Evolutionary conservation across 208 protist species (phyloP).

Genomic region (Acanthamoeba culbertsoni): DNA sequence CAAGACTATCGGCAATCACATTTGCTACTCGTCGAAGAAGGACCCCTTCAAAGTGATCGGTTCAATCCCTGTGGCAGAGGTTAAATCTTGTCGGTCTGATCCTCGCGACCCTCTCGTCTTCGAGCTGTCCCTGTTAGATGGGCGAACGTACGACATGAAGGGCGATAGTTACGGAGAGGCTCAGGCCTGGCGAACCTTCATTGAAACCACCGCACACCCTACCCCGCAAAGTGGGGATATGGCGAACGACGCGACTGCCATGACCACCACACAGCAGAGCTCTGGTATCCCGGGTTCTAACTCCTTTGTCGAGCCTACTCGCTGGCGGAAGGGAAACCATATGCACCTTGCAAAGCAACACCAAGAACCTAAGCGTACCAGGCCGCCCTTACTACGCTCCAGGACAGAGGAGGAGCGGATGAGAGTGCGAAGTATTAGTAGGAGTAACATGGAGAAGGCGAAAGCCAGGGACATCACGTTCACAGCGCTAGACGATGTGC

Average conservation of each 20-base stretch:
- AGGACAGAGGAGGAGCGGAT: not conserved
- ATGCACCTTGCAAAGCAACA: too few species aligned
- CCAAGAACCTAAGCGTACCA: not conserved
- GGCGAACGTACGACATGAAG: not conserved
- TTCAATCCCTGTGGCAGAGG: not conserved
- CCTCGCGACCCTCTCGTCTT: not conserved
- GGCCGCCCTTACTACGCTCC: not conserved
- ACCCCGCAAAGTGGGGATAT: too few species aligned
- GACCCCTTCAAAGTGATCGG: conserved; percentile 4
- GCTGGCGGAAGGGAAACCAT: too few species aligned
- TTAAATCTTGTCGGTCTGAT: not conserved
- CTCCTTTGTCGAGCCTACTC: too few species aligned
- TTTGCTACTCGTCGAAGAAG: conserved; percentile 13
- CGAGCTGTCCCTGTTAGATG: not conserved
- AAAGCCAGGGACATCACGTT: not conserved
- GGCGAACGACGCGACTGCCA: too few species aligned
- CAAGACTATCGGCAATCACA: not conserved
- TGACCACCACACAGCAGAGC: too few species aligned
- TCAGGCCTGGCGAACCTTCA: not conserved
- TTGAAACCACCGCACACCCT: not conserved
- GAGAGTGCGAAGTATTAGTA: not conserved
- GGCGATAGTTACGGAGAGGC: not conserved
- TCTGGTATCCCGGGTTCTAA: too few species aligned
- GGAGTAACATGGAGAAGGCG: not conserved
- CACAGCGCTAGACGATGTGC: not conserved